phyloP scores from a whole-genome alignment of 2,329 filamentous ascomycete genomes.

The Didymella lethalis region DNA sequence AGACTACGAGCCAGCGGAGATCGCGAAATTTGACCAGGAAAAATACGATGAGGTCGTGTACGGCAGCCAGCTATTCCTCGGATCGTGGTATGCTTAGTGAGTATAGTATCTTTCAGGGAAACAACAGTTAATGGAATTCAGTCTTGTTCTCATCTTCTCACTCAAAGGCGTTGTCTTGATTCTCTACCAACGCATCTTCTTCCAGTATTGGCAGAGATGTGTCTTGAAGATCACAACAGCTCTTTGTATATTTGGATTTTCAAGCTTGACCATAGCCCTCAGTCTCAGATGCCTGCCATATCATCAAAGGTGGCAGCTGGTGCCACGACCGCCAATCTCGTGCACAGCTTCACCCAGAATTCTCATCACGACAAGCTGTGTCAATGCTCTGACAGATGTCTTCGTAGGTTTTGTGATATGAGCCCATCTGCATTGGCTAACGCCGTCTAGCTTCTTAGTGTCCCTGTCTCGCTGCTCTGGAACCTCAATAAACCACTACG shows the following conservation, averaged over 20 bases:
- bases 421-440: background rate
- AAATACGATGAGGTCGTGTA: constrained; percentile 16
- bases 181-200: constrained; percentile 23
- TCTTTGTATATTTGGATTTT: constrained; percentile 19
- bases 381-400: constrained; percentile 23
- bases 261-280: constrained; percentile 10
- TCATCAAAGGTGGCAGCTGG: constrained; percentile 13
- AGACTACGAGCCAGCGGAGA: constrained; percentile 19
- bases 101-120: background rate
- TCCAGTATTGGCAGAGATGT: constrained; percentile 20
- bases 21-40: constrained; percentile 11
- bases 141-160: constrained; percentile 21
- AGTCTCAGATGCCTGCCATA: constrained; percentile 21
- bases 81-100: constrained; percentile 26
- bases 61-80: constrained; percentile 23
- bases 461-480: constrained; percentile 26
- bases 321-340: constrained; percentile 10
- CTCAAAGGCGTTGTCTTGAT: constrained; percentile 28
- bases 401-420: constrained; percentile 5
- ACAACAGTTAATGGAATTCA: background rate
- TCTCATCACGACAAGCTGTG: constrained; percentile 23
- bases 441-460: constrained; percentile 10
- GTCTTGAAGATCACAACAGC: constrained; percentile 16
- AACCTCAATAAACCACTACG: constrained; percentile 21
- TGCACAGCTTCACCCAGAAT: constrained; percentile 22